Base-by-base conservation (phyloP, 2,329 filamentous ascomycete genomes). In the Biscogniauxia sp. region DNA sequence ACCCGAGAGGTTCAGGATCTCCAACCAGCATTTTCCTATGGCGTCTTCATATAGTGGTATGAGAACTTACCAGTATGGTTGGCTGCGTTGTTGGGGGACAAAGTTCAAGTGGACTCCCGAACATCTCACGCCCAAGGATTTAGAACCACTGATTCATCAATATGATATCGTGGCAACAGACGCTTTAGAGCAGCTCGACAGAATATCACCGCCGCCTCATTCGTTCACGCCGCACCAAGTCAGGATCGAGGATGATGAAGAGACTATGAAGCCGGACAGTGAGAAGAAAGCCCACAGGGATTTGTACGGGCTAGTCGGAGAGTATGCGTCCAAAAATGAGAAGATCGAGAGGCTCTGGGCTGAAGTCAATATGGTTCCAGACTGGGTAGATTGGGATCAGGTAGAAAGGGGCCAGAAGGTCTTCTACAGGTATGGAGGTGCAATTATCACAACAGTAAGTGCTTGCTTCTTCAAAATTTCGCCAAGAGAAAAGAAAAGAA, bases 311-410 rank as follows among this genome's bases (percentile, higher is more conserved):
- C 73, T 92, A 8, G 75, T 94, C 1, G 76, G 79, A 67, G 80
- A 88, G 5, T 79, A 92, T 71, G 78, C 80, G 9, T 71, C 76
- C 1, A 77, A 79, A 5, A 84, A 93, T 66, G 76, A 82, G 23
- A 82, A 84, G 49, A 76, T 84, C 2, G 68, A 70, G 1, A 68
- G 82, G 57, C 76, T 94, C 8, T 93, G 90, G 90, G 72, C 75
- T 0, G 80, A 92, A 69, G 79, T 90, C 59, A 88, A 86, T 60
- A 86, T 82, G 0, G 75, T 92, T 3, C 91, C 90, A 0, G 79
- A 83, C 0, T 93, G 90, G 89, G 90, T 93, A 2, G 86, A 93
- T 71, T 93, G 89, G 90, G 82, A 83, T 1, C 89, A 92, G 70
- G 88, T 94, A 59, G 79, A 82, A 61, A 80, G 90, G 68, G 91